Conservation (phyloP, 371 early-diverging fungal species). For the Umbelopsis sp. region DNA sequence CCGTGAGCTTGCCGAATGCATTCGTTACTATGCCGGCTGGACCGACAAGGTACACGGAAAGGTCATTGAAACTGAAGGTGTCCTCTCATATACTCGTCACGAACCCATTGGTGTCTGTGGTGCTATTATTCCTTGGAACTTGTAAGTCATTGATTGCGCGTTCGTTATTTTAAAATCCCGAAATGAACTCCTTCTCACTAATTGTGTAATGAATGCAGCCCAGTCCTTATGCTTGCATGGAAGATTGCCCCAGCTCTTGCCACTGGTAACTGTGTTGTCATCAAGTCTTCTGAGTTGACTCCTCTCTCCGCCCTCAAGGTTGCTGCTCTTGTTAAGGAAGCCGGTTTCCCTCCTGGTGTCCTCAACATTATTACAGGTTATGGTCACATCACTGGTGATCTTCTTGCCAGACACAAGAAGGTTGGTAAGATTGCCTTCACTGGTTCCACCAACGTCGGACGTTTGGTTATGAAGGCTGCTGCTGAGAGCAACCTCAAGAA, state of each 20-base stretch:
- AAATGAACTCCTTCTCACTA: background rate
- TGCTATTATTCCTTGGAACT: constrained; percentile 85
- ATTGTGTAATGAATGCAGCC: constrained; percentile 29
- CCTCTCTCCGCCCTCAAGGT: constrained; percentile 55
- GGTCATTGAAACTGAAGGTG: constrained; percentile 48
- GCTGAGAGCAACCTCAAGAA: constrained; percentile 78
- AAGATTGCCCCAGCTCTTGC: constrained; percentile 89
- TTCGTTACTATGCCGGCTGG: constrained; percentile 83
- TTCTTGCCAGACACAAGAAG: constrained; percentile 38
- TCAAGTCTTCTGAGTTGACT: constrained; percentile 88
- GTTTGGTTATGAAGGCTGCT: constrained; percentile 54
- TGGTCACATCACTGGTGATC: constrained; percentile 42
- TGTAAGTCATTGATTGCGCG: constrained; percentile 22
- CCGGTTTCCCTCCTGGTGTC: constrained; percentile 67
- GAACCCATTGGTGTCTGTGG: constrained; percentile 86
- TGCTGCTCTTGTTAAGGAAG: constrained; percentile 52
- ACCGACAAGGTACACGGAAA: constrained; percentile 77
- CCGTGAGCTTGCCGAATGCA: constrained; percentile 52
- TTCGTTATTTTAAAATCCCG: no score
- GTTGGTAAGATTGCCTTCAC: constrained; percentile 69
- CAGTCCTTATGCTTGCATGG: constrained; percentile 77
- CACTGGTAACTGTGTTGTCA: constrained; percentile 80
- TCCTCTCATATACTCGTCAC: constrained; percentile 67
- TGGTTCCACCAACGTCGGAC: constrained; percentile 61
- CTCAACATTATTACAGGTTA: constrained; percentile 68